Conservation (phyloP, 805 yeast species). For the Wickerhamomyces canadensis region DNA sequence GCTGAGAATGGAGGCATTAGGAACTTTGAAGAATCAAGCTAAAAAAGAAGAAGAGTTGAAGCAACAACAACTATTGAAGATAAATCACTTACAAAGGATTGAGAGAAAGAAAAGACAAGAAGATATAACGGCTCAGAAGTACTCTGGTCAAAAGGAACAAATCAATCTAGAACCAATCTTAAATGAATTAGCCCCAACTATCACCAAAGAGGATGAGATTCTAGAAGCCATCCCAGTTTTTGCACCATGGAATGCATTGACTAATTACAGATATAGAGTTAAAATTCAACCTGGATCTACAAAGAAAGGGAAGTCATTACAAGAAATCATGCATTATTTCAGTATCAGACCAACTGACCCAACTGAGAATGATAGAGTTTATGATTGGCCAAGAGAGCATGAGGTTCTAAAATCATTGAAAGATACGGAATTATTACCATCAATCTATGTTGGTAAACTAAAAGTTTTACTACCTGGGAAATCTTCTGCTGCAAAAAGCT, state of each 20-base stretch:
- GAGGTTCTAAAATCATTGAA: slow-evolving; percentile 50
- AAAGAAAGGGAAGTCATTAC: slow-evolving; percentile 83
- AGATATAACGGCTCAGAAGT: slow-evolving; percentile 30
- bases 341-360: slow-evolving; percentile 41
- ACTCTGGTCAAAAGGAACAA: slow-evolving; percentile 32
- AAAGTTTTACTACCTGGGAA: slow-evolving; percentile 56
- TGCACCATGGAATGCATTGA: slow-evolving; percentile 87
- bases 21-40: slow-evolving; percentile 63
- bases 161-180: slow-evolving; percentile 40
- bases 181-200: slow-evolving; percentile 28
- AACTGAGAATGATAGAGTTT: slow-evolving; percentile 37
- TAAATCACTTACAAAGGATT: slow-evolving; percentile 28
- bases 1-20: slow-evolving; percentile 73
- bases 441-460: slow-evolving; percentile 67
- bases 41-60: slow-evolving; percentile 31
- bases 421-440: slow-evolving; percentile 60
- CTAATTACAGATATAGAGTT: slow-evolving; percentile 71
- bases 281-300: slow-evolving; percentile 73
- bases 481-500: slow-evolving; percentile 24
- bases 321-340: slow-evolving; percentile 61
- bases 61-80: slow-evolving; percentile 29
- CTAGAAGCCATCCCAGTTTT: slow-evolving; percentile 74
- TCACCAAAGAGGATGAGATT: slow-evolving; percentile 41
- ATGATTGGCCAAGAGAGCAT: slow-evolving; percentile 70
- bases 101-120: slow-evolving; percentile 32